Conservation (phyloP, 306 rosid species). For the Sphenostylis stenocarpa region DNA sequence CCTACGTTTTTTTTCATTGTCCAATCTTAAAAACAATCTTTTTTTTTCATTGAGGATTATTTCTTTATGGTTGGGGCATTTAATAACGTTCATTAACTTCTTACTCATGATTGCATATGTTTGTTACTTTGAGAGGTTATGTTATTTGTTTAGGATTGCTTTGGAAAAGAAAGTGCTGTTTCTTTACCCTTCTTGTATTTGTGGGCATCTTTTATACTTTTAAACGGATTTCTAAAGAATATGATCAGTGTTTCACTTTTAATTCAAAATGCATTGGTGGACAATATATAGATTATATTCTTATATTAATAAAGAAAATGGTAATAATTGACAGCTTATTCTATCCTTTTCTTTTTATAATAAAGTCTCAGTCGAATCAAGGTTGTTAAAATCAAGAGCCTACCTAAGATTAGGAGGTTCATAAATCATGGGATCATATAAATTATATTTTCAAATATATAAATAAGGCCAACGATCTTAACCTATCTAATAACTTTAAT, state of each 20-base stretch:
- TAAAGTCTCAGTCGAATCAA: slow-evolving; percentile 19
- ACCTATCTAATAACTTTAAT: background rate
- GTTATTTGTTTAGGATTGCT: slow-evolving; percentile 24
- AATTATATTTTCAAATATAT: background rate
- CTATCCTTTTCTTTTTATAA: slow-evolving; percentile 6
- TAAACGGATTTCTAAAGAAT: background rate
- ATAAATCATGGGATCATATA: background rate
- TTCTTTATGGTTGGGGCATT: slow-evolving; percentile 15
- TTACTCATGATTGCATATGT: slow-evolving; percentile 7
- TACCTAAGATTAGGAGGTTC: background rate
- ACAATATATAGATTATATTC: slow-evolving; percentile 28
- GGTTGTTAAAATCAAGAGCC: background rate
- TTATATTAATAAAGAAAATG: slow-evolving; percentile 8
- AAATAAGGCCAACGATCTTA: background rate
- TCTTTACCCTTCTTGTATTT: slow-evolving; percentile 13
- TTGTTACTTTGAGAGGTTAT: slow-evolving; percentile 12
- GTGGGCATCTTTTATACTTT: slow-evolving; percentile 28
- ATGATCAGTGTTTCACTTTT: slow-evolving; percentile 19
- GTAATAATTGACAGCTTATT: slow-evolving; percentile 1
- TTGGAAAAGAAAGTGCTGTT: slow-evolving; percentile 1
- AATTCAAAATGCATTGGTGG: slow-evolving; percentile 13
- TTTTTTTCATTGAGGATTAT: slow-evolving; percentile 3
- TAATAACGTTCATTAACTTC: slow-evolving; percentile 4
- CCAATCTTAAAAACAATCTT: background rate
- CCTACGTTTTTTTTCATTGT: slow-evolving; percentile 27